These are phyloP conservation scores for Neocucurbitaria cava DNA, from an alignment of 2,329 filamentous ascomycete genomes.

Conservation along the genomic window DNA sequence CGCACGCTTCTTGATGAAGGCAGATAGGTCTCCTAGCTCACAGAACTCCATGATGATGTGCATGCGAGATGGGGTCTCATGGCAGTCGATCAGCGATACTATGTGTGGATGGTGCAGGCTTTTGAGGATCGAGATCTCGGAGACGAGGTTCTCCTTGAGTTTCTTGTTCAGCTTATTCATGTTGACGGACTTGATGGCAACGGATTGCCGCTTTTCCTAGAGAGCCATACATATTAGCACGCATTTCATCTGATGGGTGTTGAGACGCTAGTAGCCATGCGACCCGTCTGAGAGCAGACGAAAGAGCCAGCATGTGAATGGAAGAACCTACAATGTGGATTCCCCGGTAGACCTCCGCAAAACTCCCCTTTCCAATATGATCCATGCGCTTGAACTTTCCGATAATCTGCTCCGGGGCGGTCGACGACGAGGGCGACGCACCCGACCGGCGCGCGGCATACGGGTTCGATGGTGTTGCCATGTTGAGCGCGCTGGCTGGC, in stretches of 20 bases:
- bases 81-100: constrained; percentile 92
- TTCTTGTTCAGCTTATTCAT: constrained; percentile 91
- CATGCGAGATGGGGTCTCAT: constrained; percentile 86
- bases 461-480: constrained; percentile 43
- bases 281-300: not conserved
- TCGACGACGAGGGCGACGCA: constrained; percentile 46
- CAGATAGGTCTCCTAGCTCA: constrained; percentile 89
- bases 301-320: not conserved
- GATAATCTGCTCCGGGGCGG: constrained; percentile 53
- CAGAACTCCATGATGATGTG: constrained; percentile 99
- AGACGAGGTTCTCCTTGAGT: constrained; percentile 92
- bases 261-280: not conserved
- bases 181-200: constrained; percentile 97
- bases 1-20: constrained; percentile 95
- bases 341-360: constrained; percentile 92
- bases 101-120: constrained; percentile 95
- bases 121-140: constrained; percentile 95
- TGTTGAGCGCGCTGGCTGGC: constrained; percentile 42
- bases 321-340: constrained; percentile 72
- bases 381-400: constrained; percentile 83
- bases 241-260: constrained; percentile 1
- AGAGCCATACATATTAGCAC: constrained; percentile 18
- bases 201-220: constrained; percentile 79
- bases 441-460: constrained; percentile 47
- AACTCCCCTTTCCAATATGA: constrained; percentile 97